Conservation (phyloP, 768 basidiomycete genomes). For the Mycena albidolilacea region DNA sequence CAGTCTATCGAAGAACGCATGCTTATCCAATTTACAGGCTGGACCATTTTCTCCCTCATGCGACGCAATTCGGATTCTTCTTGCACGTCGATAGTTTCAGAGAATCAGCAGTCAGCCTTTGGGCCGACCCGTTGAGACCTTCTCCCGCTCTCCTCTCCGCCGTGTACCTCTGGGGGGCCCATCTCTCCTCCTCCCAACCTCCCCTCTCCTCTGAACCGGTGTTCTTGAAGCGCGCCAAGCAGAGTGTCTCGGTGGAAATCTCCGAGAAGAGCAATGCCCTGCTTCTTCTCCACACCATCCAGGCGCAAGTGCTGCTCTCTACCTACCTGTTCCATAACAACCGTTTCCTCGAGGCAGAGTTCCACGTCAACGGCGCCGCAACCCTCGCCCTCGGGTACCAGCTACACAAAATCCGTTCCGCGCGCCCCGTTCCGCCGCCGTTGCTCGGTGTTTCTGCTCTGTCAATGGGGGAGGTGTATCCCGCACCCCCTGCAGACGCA, state of each 20-base stretch:
- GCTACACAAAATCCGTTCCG: constrained; percentile 28
- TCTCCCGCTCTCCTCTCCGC: constrained; percentile 28
- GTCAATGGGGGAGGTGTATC: background rate
- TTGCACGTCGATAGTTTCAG: constrained; percentile 18
- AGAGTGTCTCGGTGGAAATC: constrained; percentile 26
- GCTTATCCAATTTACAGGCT: constrained; percentile 3
- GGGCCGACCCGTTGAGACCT: constrained; percentile 19
- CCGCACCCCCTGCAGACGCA: background rate
- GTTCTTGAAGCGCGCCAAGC: constrained; percentile 27
- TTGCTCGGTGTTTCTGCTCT: background rate
- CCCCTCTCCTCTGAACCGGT: constrained; percentile 15
- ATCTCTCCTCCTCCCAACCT: constrained; percentile 27
- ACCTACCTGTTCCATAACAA: constrained; percentile 32
- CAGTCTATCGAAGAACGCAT: background rate
- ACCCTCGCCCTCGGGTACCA: constrained; percentile 28
- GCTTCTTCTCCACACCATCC: constrained; percentile 27
- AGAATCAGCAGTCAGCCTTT: constrained; percentile 21
- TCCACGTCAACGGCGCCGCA: constrained; percentile 33
- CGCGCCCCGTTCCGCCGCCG: background rate
- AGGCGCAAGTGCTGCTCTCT: constrained; percentile 35
- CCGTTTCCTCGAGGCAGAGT: constrained; percentile 32
- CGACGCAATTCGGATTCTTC: constrained; percentile 37
- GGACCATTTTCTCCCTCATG: constrained; percentile 35
- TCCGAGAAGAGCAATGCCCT: background rate
- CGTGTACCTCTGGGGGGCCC: constrained; percentile 33